phyloP scores from a whole-genome alignment of 75 land plant genomes.

The Cupressus sempervirens region DNA sequence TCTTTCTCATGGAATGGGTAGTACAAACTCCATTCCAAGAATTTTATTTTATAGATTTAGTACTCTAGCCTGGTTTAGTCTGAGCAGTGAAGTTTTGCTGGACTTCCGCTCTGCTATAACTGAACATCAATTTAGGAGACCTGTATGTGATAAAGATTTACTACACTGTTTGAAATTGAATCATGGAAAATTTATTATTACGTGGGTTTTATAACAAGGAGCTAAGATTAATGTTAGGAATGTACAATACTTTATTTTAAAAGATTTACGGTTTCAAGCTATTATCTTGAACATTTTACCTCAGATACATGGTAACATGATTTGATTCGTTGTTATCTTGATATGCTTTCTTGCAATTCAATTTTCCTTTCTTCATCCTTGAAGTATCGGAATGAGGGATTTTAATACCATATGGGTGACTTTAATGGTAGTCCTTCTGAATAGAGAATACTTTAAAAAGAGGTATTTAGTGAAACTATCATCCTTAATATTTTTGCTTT shows the following conservation, averaged over 20 bases:
- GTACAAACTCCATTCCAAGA: not conserved
- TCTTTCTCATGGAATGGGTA: not conserved
- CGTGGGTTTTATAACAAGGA: not conserved
- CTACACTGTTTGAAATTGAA: not conserved
- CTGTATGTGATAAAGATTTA: not conserved
- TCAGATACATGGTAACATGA: not conserved
- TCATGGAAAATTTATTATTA: not conserved
- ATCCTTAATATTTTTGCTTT: no score
- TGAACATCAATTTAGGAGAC: not conserved
- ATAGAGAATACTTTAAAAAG: no score
- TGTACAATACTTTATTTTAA: not conserved
- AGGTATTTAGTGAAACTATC: no score
- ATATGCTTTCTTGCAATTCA: not conserved
- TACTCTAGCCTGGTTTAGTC: not conserved
- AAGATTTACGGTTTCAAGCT: not conserved
- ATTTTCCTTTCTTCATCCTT: not conserved
- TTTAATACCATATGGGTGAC: no score
- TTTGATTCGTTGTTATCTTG: not conserved
- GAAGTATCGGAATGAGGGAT: not conserved
- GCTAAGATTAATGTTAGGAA: not conserved
- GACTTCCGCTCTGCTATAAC: slow-evolving; percentile 13
- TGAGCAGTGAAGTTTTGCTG: slow-evolving; percentile 10
- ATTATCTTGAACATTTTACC: not conserved
- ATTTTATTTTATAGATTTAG: not conserved
- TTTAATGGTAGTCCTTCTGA: no score